Percentiles rank a stretch among this genome's conserved stretches.
Evolutionary conservation across 345 rosid species (phyloP).

Genomic region (Arabidopsis suecica): DNA sequence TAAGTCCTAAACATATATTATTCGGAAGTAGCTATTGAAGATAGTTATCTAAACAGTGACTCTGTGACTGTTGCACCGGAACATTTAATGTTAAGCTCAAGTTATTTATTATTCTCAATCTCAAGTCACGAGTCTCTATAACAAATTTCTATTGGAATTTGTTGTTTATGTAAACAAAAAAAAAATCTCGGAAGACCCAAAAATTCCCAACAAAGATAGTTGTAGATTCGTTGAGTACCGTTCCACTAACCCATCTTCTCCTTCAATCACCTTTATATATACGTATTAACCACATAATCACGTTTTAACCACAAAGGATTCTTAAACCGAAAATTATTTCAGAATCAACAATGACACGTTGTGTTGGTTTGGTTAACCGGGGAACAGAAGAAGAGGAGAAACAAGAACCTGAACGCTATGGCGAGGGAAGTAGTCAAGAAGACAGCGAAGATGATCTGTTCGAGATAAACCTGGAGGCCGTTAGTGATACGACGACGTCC

Average conservation of each 20-base stretch:
- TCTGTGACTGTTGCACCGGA: conserved; percentile 8
- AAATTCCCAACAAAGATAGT: conserved; percentile 42
- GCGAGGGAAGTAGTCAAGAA: conserved; percentile 14
- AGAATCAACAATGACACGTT: conserved; percentile 35
- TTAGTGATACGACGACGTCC: conserved; percentile 3
- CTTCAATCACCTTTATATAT: conserved; percentile 20
- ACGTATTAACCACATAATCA: neutral
- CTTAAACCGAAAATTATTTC: conserved; percentile 19
- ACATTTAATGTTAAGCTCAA: conserved; percentile 1
- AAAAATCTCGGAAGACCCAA: conserved; percentile 1
- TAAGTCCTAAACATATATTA: neutral
- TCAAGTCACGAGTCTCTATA: neutral
- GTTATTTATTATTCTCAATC: neutral
- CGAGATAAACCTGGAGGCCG: conserved; percentile 41
- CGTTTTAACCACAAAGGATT: neutral
- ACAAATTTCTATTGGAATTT: neutral
- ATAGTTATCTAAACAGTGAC: neutral
- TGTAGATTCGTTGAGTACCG: conserved; percentile 45
- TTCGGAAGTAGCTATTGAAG: neutral
- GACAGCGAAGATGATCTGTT: conserved; percentile 39
- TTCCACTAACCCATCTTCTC: conserved; percentile 44
- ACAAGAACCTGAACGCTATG: conserved; percentile 11
- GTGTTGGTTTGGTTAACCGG: conserved; percentile 18
- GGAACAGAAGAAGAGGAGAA: conserved; percentile 17
- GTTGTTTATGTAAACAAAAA: neutral